These are phyloP conservation scores for Fusarium abutilonis DNA, from an alignment of 2,329 filamentous ascomycete species.

Conservation along the genomic window DNA sequence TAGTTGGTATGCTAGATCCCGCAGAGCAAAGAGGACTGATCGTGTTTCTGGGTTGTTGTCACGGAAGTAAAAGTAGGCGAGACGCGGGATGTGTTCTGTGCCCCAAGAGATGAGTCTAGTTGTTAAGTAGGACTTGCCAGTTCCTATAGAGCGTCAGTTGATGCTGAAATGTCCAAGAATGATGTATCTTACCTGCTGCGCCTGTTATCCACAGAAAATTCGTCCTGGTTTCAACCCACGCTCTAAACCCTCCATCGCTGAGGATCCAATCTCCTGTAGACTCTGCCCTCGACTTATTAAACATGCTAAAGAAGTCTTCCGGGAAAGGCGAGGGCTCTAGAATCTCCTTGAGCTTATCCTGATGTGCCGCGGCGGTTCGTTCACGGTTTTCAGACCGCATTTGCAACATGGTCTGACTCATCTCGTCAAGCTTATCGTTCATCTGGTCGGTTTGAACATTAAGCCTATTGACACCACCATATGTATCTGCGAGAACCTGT, in stretches of 20 bases:
- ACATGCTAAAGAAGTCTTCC: conserved; percentile 54
- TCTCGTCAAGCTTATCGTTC: conserved; percentile 48
- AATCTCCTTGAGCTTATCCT: conserved; percentile 53
- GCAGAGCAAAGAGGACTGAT: conserved; percentile 57
- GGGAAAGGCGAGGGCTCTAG: conserved; percentile 56
- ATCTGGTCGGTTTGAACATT: conserved; percentile 51
- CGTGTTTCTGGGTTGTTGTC: conserved; percentile 58
- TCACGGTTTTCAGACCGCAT: conserved; percentile 51
- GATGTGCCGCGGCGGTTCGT: conserved; percentile 46
- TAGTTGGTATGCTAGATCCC: conserved; percentile 59
- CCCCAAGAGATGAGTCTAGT: conserved; percentile 56
- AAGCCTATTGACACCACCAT: conserved; percentile 51
- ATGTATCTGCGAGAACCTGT: conserved; percentile 57
- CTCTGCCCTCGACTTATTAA: conserved; percentile 53
- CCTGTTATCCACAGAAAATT: conserved; percentile 57
- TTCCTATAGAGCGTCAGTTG: conserved; percentile 41
- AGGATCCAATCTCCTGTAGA: conserved; percentile 60
- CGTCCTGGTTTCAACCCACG: conserved; percentile 53
- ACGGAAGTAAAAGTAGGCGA: conserved; percentile 60
- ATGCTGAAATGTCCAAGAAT: not conserved
- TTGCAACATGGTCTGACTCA: conserved; percentile 50
- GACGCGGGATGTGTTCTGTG: conserved; percentile 48
- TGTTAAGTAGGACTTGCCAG: conserved; percentile 59
- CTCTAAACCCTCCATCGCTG: conserved; percentile 51
- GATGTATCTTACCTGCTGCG: conserved; percentile 51